These are phyloP conservation scores for Ophiostoma angusticollis DNA, from an alignment of 2,329 filamentous ascomycete genomes.

Conservation along the genomic window DNA sequence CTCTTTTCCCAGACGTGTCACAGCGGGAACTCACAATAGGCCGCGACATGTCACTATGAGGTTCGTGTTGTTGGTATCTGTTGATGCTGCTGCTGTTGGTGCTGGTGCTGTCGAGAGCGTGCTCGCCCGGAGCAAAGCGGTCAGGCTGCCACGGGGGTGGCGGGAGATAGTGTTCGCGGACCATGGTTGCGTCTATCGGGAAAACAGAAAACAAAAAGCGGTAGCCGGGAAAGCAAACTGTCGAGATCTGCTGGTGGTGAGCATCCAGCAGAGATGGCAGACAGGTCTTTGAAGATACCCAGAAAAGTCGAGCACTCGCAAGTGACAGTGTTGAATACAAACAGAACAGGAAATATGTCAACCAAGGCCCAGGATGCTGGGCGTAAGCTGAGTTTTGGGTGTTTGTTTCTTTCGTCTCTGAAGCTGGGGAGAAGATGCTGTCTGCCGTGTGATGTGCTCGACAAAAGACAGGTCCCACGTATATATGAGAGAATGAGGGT, in stretches of 20 bases:
- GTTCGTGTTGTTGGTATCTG: conserved; percentile 13
- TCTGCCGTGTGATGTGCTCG: background rate
- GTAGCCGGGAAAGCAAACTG: background rate
- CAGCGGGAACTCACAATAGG: conserved; percentile 14
- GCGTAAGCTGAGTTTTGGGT: background rate
- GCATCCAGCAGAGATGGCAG: conserved; percentile 1
- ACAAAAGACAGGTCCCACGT: conserved; percentile 4
- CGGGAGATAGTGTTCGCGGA: conserved; percentile 12
- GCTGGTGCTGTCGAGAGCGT: conserved; percentile 6
- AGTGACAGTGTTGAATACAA: background rate
- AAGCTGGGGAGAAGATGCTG: background rate
- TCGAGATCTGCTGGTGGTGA: background rate
- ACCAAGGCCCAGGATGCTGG: background rate
- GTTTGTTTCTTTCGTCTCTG: background rate
- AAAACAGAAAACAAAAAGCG: background rate
- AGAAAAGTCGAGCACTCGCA: background rate
- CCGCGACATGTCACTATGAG: conserved; percentile 12
- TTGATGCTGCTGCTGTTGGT: background rate
- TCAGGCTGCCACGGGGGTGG: conserved; percentile 16
- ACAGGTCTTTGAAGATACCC: background rate
- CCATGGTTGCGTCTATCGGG: conserved; percentile 10
- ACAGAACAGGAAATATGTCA: no score
- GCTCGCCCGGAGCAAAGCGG: conserved; percentile 10
- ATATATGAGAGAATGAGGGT: conserved; percentile 3
- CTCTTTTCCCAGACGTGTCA: conserved; percentile 1